These are phyloP conservation scores for Xylaria bambusicola DNA, from an alignment of 495 filamentous ascomycete genomes.

Conservation along the genomic window DNA sequence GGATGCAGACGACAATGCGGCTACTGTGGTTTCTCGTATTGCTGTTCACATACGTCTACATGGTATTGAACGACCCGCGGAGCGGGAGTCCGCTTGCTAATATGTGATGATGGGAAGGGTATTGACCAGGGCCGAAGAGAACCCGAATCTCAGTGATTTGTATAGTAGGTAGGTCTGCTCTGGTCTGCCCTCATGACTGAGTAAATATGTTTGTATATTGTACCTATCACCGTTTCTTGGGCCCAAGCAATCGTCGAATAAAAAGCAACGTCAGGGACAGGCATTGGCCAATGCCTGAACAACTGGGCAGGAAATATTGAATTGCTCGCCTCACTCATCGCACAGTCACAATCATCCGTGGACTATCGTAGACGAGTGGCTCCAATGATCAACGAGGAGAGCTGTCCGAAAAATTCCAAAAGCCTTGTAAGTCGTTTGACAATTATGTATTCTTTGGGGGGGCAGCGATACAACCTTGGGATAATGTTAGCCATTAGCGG, in stretches of 20 bases:
- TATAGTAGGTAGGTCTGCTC: no score
- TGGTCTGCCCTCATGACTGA: not conserved
- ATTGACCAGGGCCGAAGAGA: not conserved
- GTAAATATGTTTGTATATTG: no score
- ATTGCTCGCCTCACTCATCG: slow-evolving; percentile 1
- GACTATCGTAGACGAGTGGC: slow-evolving; percentile 1
- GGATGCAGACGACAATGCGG: no score
- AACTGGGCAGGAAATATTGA: slow-evolving; percentile 4
- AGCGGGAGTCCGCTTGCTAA: not conserved
- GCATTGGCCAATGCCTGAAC: slow-evolving; percentile 13
- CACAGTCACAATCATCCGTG: slow-evolving; percentile 1
- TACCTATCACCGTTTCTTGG: not conserved
- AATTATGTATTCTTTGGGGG: slow-evolving; percentile 11
- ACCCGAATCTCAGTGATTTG: not conserved
- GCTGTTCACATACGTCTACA: no score
- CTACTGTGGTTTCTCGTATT: no score
- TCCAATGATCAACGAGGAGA: slow-evolving; percentile 9
- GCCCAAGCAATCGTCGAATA: not conserved
- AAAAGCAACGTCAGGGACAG: slow-evolving; percentile 7
- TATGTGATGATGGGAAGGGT: not conserved
- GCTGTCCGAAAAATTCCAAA: not conserved
- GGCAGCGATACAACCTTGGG: slow-evolving; percentile 8
- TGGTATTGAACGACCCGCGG: not conserved
- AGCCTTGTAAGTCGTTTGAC: slow-evolving; percentile 10
- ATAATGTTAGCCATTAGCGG: slow-evolving; percentile 9